A percentile compares a stretch with the other conserved stretches of the same genome.
phyloP scores from a whole-genome alignment of 139 green algal species.

The Penium margaritaceum region DNA sequence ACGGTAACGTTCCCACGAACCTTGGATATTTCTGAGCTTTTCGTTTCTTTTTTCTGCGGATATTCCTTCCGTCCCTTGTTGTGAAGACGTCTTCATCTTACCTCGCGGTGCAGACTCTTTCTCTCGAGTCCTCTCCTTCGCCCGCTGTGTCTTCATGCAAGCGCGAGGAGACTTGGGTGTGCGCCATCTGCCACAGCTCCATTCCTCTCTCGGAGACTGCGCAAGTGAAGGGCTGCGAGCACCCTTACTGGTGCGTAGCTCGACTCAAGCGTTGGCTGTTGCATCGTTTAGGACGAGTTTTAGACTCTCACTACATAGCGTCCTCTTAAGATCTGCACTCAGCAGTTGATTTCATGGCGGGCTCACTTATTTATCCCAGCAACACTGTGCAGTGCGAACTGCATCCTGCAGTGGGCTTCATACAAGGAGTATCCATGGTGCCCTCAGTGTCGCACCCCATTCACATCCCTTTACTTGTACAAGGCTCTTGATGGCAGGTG shows the following conservation, averaged over 20 bases:
- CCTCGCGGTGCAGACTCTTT: too few relatives aligned
- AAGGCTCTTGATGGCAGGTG: conserved; percentile 63
- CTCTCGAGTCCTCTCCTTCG: too few relatives aligned
- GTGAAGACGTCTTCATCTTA: too few relatives aligned
- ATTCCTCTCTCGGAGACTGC: conserved; percentile 60
- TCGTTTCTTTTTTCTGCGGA: too few relatives aligned
- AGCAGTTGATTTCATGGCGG: neutral
- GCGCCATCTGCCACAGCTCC: conserved; percentile 67
- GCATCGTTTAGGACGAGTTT: too few relatives aligned
- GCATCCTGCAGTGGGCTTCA: conserved; percentile 71
- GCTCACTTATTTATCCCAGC: neutral
- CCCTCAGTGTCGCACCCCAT: conserved; percentile 68
- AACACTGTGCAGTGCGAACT: conserved; percentile 45
- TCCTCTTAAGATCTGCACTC: neutral
- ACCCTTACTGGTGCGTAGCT: conserved; percentile 83
- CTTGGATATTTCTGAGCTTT: too few relatives aligned
- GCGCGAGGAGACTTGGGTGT: too few relatives aligned
- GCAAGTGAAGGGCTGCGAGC: conserved; percentile 71
- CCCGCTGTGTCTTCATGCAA: too few relatives aligned
- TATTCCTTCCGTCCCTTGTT: too few relatives aligned
- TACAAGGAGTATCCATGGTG: conserved; percentile 60
- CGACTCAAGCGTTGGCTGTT: too few relatives aligned
- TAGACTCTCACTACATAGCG: too few relatives aligned
- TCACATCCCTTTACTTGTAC: conserved; percentile 59
- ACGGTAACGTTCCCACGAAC: too few relatives aligned